phyloP scores from a whole-genome alignment of 768 basidiomycete species.

The Rhodotorula diobovata region DNA sequence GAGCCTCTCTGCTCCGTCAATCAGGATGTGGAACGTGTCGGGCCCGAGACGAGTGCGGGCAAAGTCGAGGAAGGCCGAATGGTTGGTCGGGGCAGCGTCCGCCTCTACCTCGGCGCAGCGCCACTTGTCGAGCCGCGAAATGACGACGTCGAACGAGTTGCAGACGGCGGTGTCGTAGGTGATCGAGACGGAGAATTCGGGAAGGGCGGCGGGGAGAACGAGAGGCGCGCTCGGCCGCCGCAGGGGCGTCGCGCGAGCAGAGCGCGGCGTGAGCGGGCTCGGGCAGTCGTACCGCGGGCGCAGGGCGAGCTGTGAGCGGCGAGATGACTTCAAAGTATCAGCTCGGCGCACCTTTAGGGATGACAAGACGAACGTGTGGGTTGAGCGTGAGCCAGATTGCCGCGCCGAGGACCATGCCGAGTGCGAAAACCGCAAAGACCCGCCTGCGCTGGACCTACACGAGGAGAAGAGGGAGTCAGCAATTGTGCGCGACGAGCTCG shows the following conservation, averaged over 20 bases:
- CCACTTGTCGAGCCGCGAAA: not conserved
- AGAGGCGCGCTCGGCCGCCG: not conserved
- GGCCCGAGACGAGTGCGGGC: conserved; percentile 11
- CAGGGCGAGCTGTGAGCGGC: too few relatives aligned
- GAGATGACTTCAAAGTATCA: too few relatives aligned
- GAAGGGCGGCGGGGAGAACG: not conserved
- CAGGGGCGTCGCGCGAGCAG: not conserved
- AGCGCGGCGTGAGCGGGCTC: too few relatives aligned
- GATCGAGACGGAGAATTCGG: conserved; percentile 24
- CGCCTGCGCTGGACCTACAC: too few relatives aligned
- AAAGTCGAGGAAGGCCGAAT: conserved; percentile 1
- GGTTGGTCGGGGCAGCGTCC: not conserved
- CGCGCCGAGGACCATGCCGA: too few relatives aligned
- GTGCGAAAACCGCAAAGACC: too few relatives aligned
- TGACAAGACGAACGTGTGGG: too few relatives aligned
- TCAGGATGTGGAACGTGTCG: conserved; percentile 16
- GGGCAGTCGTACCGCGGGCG: too few relatives aligned
- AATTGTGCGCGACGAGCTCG: too few relatives aligned
- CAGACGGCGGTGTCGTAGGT: conserved; percentile 13
- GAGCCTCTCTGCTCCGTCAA: conserved; percentile 24
- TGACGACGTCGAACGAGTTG: conserved; percentile 21
- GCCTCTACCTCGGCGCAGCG: not conserved
- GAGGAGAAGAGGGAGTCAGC: too few relatives aligned
- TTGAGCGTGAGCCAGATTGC: too few relatives aligned
- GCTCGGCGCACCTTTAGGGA: too few relatives aligned